Evolutionary conservation across 1,139 yeast genomes (phyloP).

Genomic region (Blastobotrys illinoisensis): DNA sequence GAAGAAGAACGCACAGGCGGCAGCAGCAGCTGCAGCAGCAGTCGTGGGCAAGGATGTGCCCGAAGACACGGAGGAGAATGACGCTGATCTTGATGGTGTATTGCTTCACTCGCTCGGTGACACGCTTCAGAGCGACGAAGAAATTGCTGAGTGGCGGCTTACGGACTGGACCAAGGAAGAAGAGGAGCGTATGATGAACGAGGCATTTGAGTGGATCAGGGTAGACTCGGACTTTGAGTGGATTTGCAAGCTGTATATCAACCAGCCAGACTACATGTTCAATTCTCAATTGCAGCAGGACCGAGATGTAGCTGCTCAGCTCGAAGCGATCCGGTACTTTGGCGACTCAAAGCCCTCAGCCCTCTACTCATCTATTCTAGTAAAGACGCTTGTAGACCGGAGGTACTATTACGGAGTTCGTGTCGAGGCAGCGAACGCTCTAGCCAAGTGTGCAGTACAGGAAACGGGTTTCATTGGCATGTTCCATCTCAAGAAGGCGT

Average conservation of each 20-base stretch:
- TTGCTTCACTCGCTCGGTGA: constrained; percentile 69
- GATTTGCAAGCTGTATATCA: constrained; percentile 77
- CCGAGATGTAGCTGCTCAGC: constrained; percentile 93
- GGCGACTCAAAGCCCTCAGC: constrained; percentile 54
- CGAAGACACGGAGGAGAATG: constrained; percentile 25
- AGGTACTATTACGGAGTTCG: constrained; percentile 88
- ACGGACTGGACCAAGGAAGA: constrained; percentile 69
- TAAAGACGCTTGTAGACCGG: constrained; percentile 76
- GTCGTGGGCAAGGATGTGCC: constrained; percentile 14
- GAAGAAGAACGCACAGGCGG: constrained; percentile 41
- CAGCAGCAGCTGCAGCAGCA: constrained; percentile 16
- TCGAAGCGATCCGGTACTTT: constrained; percentile 74
- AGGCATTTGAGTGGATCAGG: constrained; percentile 96
- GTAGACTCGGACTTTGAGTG: constrained; percentile 97
- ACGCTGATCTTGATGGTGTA: constrained; percentile 36
- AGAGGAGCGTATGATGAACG: constrained; percentile 63
- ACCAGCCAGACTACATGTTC: constrained; percentile 93
- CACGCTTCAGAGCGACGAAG: constrained; percentile 55
- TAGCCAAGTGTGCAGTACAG: constrained; percentile 60
- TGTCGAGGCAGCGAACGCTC: constrained; percentile 77
- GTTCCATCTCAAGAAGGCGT: constrained; percentile 65
- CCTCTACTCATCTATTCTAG: constrained; percentile 69
- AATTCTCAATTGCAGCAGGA: constrained; percentile 92
- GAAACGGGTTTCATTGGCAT: constrained; percentile 66
- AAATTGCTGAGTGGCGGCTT: constrained; percentile 65